phyloP scores from a whole-genome alignment of 2,329 filamentous ascomycete genomes.

The Neofusicoccum umdonicola region DNA sequence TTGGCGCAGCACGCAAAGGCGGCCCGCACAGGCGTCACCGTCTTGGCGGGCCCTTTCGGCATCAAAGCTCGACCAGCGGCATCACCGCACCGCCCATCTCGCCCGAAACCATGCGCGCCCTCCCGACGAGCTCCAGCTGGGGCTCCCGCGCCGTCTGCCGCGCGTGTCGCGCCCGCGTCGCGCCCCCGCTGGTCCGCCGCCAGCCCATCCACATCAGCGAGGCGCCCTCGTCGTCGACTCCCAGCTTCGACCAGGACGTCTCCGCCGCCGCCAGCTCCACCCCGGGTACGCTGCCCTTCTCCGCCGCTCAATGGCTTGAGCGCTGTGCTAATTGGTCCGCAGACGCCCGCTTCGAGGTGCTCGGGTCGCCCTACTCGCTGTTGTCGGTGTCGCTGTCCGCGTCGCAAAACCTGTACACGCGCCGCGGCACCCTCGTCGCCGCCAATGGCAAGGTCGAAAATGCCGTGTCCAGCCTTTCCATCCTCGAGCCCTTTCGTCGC shows the following conservation, averaged over 20 bases:
- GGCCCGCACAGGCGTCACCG: constrained; percentile 3
- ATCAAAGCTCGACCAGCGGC: constrained; percentile 1
- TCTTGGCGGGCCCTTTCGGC: constrained; percentile 1
- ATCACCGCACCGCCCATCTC: not conserved
- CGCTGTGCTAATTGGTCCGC: constrained; percentile 2
- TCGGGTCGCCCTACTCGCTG: constrained; percentile 88
- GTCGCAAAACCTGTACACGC: constrained; percentile 89
- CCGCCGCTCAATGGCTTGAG: constrained; percentile 10
- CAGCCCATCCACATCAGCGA: constrained; percentile 48
- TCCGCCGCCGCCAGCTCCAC: constrained; percentile 13
- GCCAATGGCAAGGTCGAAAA: constrained; percentile 89
- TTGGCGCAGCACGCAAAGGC: constrained; percentile 10
- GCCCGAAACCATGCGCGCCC: constrained; percentile 14
- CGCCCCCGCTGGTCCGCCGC: constrained; percentile 22
- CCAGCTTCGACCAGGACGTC: constrained; percentile 33
- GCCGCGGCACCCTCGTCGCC: constrained; percentile 85
- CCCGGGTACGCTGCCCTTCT: constrained; percentile 2
- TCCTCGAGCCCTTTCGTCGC: constrained; percentile 80
- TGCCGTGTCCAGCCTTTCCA: constrained; percentile 82
- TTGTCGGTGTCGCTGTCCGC: constrained; percentile 90
- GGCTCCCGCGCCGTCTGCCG: constrained; percentile 14
- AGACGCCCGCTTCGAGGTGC: constrained; percentile 94
- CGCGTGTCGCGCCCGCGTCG: constrained; percentile 19
- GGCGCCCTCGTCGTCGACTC: constrained; percentile 41
- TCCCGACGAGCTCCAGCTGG: constrained; percentile 7